Conservation (phyloP, 352 stramenopile genomes). For the Phytophthora meadii region DNA sequence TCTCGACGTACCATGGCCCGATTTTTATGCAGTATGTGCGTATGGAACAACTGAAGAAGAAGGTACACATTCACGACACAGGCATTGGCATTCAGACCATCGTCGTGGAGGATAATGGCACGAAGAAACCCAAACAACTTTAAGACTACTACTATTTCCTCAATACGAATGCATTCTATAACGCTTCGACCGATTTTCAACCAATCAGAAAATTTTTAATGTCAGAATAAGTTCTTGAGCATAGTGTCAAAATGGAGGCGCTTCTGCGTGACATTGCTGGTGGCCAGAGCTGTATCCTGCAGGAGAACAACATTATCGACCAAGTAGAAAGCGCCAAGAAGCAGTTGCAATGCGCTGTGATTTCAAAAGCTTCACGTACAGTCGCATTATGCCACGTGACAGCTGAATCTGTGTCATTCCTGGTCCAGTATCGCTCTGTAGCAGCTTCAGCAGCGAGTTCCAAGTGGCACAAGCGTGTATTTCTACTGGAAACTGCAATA, state of each 20-base stretch:
- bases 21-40: conserved; percentile 91
- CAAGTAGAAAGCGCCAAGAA: conserved; percentile 19
- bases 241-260: conserved; percentile 20
- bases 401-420: conserved; percentile 26
- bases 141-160: conserved; percentile 16
- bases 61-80: conserved; percentile 58
- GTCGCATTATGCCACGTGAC: conserved; percentile 33
- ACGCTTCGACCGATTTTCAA: background rate
- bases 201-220: background rate
- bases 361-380: conserved; percentile 9
- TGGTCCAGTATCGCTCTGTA: conserved; percentile 25
- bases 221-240: background rate
- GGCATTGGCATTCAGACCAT: conserved; percentile 75
- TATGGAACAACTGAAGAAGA: conserved; percentile 76
- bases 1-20: conserved; percentile 78
- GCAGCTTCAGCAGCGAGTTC: conserved; percentile 7
- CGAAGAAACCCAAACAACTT: conserved; percentile 46
- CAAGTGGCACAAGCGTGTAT: conserved; percentile 33
- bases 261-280: conserved; percentile 23
- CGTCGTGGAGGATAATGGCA: conserved; percentile 44
- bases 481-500: conserved; percentile 35
- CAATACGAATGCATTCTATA: conserved; percentile 5
- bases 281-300: conserved; percentile 12
- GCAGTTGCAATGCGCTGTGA: conserved; percentile 19
- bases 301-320: conserved; percentile 24